Evolutionary conservation across 192 early-diverging fungal species (phyloP), one percentile per base, ranked within the genome.

Genomic region (Linnemannia zychae): DNA sequence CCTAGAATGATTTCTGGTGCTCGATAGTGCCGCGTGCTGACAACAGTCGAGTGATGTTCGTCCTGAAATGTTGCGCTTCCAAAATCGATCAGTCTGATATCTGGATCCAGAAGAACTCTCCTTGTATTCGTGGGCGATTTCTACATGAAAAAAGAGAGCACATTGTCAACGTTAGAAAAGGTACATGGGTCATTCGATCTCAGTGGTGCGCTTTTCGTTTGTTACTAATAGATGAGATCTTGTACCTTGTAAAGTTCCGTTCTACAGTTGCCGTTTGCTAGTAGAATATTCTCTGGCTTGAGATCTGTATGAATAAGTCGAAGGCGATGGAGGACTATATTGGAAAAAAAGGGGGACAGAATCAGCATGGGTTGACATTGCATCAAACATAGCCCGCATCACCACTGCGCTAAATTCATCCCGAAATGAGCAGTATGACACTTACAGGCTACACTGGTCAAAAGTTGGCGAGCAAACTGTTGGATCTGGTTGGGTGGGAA

Each of bases 1-100:
- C 95, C 93, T 74, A 99, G 87, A 72, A 99, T 97, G 81, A 99
- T 98, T 88, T 99, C 98, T 16, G 98, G 98, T 24, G 97, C 98
- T 33, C 98, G 90, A 88, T 99, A 99, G 89, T 99, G 98, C 72
- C 98, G 87, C 20, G 98, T 99, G 49, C 95, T 95, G 9, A 99
- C 97, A 0, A 99, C 95, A 17, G 93, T 90, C 69, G 94, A 94
- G 88, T 99, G 97, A 87, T 97, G 97, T 76, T 98, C 97, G 68
- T 95, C 91, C 79, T 99, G 93, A 88, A 97, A 97, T 24, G 97
- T 98, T 16, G 98, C 97, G 65, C 94, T 95, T 68, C 98, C 98
- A 91, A 99, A 99, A 88, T 99, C 98, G 77, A 99, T 99, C 49
- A 99, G 88, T 22, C 94, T 89, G 74, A 99, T 96, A 33, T 94